phyloP scores from a whole-genome alignment of 768 basidiomycete genomes.

The Trametes meyenii region DNA sequence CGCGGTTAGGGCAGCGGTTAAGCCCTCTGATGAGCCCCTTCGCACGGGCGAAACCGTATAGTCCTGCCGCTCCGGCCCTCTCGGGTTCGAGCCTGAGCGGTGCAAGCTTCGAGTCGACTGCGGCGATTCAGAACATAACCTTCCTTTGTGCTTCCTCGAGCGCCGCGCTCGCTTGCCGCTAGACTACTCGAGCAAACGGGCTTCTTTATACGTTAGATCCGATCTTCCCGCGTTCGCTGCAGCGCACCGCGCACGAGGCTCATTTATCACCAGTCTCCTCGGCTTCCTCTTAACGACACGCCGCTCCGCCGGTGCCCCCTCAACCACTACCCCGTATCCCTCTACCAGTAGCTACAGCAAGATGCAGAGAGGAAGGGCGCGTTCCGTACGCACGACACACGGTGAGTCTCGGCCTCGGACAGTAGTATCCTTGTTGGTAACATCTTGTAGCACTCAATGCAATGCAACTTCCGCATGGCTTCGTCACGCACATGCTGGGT shows the following conservation, averaged over 20 bases:
- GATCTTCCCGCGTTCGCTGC: conserved; percentile 12
- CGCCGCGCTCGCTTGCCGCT: background rate
- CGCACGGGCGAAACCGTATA: too few relatives aligned
- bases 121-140: too few relatives aligned
- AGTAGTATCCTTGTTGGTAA: too few relatives aligned
- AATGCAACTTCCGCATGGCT: background rate
- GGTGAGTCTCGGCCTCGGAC: background rate
- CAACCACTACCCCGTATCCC: background rate
- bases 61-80: too few relatives aligned
- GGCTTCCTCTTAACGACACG: background rate
- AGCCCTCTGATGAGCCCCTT: too few relatives aligned
- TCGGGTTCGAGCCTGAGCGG: too few relatives aligned
- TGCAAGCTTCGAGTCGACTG: too few relatives aligned
- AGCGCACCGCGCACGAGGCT: conserved; percentile 14
- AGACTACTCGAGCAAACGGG: background rate
- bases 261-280: conserved; percentile 9
- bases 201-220: conserved; percentile 2
- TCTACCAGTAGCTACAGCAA: too few relatives aligned
- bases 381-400: background rate
- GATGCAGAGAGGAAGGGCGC: background rate
- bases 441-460: too few relatives aligned
- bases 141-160: background rate
- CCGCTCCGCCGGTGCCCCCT: background rate
- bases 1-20: too few relatives aligned
- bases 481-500: background rate